phyloP scores from a whole-genome alignment of 225 moss, liverwort and hornwort species.

The Pseudoscleropodium purum region DNA sequence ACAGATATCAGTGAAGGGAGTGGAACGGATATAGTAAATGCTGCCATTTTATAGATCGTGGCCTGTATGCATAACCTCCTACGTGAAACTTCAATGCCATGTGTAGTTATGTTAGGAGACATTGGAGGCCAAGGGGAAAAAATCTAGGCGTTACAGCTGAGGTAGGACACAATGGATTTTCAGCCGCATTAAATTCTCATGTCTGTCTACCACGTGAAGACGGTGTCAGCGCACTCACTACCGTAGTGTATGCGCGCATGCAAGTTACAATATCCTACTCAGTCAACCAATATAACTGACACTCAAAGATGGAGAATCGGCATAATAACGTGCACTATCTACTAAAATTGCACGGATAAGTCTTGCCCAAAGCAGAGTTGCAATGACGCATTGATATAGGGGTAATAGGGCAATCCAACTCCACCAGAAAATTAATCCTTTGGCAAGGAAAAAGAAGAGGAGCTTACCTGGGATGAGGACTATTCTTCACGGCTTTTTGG shows the following conservation, averaged over 20 bases:
- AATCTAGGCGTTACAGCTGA: background rate
- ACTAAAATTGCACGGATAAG: background rate
- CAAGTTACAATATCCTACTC: background rate
- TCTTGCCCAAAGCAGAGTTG: background rate
- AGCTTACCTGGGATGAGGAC: conserved; percentile 45
- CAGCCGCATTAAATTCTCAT: background rate
- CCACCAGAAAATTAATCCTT: background rate
- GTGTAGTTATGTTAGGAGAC: background rate
- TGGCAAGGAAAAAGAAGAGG: background rate
- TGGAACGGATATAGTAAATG: background rate
- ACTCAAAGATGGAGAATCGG: background rate
- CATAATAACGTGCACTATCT: background rate
- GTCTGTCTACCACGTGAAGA: background rate
- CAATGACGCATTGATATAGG: background rate
- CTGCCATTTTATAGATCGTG: conserved; percentile 1
- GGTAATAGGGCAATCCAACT: background rate
- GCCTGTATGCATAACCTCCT: background rate
- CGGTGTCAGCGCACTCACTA: background rate
- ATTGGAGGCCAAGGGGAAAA: background rate
- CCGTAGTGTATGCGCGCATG: background rate
- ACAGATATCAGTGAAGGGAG: background rate
- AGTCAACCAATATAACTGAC: background rate
- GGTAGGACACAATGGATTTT: background rate
- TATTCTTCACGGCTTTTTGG: conserved; percentile 56
- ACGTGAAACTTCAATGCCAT: conserved; percentile 20